Evolutionary conservation across 1,139 yeast species (phyloP).

Genomic region (Magnusiomyces fungicola): DNA sequence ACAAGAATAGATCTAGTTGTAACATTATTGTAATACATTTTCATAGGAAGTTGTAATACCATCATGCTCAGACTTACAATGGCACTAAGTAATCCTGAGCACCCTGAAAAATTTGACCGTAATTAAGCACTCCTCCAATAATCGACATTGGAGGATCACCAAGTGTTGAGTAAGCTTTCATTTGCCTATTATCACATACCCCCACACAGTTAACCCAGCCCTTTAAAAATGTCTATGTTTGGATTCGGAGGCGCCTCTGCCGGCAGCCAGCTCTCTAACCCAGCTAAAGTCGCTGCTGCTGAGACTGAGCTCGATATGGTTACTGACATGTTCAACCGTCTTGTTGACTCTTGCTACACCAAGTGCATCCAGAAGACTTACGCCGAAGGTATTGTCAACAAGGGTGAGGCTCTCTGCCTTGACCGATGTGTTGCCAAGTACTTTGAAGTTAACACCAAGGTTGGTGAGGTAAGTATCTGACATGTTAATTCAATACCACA

Average conservation of each 20-base stretch:
- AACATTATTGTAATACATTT: no score
- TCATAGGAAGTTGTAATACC: no score
- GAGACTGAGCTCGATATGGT: slow-evolving; percentile 90
- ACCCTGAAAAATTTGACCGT: no score
- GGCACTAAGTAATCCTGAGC: no score
- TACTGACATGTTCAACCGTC: slow-evolving; percentile 89
- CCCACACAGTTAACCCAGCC: no score
- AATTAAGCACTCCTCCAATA: no score
- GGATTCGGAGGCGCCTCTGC: slow-evolving; percentile 66
- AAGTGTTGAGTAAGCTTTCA: no score
- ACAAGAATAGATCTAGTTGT: no score
- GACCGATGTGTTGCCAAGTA: slow-evolving; percentile 98
- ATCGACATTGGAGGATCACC: no score
- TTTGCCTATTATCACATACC: no score
- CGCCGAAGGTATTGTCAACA: slow-evolving; percentile 68
- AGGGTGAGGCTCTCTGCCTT: slow-evolving; percentile 82
- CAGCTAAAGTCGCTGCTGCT: slow-evolving; percentile 56
- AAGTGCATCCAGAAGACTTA: slow-evolving; percentile 75
- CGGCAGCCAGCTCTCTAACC: slow-evolving; percentile 33
- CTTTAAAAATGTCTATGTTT: slow-evolving; percentile 45
- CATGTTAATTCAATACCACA: no score
- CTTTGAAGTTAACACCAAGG: slow-evolving; percentile 92
- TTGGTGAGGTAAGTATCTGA: slow-evolving; percentile 66
- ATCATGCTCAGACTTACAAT: no score
- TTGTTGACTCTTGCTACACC: slow-evolving; percentile 75